Conservation (phyloP, 306 rosid species). For the Sesbania bispinosa region DNA sequence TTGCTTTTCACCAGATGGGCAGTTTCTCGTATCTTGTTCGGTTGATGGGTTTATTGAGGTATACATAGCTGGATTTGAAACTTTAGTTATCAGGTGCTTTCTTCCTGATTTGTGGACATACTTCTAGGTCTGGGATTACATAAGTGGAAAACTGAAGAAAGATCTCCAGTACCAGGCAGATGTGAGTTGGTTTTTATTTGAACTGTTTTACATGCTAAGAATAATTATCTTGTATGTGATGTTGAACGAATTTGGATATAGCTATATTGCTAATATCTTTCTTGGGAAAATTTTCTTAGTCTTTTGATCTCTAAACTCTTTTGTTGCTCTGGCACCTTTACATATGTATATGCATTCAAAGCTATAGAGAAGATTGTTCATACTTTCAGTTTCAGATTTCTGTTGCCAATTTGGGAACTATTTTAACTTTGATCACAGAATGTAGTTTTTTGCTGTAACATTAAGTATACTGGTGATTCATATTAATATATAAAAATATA, state of each 20-base stretch:
- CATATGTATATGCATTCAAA: background rate
- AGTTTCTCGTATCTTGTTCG: slow-evolving; percentile 91
- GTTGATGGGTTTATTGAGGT: slow-evolving; percentile 99
- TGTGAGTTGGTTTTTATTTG: slow-evolving; percentile 52
- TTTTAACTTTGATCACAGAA: background rate
- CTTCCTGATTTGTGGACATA: slow-evolving; percentile 24
- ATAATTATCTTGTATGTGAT: slow-evolving; percentile 5
- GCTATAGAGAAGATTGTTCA: background rate
- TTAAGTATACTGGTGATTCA: background rate
- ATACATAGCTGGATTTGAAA: slow-evolving; percentile 24
- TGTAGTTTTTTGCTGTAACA: background rate
- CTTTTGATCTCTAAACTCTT: background rate
- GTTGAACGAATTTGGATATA: background rate
- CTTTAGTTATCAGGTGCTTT: slow-evolving; percentile 15
- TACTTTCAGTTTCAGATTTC: background rate
- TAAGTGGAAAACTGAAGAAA: slow-evolving; percentile 97
- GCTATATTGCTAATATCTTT: background rate
- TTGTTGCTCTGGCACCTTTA: background rate
- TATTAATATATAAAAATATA: background rate
- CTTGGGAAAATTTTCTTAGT: background rate
- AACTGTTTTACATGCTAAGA: background rate
- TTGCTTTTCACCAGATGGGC: slow-evolving; percentile 97
- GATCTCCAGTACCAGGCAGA: slow-evolving; percentile 99
- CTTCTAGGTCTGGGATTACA: slow-evolving; percentile 90
- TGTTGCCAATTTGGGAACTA: slow-evolving; percentile 8